Percentiles rank a stretch among this genome's conserved stretches.
phyloP scores from a whole-genome alignment of 2,329 filamentous ascomycete species.

The Colletotrichum orchidophilum region DNA sequence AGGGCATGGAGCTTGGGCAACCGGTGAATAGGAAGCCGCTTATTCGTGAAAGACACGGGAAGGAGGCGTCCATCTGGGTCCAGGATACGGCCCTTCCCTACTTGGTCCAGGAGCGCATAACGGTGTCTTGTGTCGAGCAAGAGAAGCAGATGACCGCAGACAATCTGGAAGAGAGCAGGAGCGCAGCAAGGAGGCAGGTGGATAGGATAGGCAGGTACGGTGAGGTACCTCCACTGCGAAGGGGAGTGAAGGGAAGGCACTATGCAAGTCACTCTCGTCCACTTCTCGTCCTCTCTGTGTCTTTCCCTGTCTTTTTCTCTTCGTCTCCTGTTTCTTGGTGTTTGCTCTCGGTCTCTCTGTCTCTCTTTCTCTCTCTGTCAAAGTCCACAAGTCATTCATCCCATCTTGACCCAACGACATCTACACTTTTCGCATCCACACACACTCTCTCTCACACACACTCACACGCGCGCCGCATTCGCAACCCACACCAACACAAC shows the following conservation, averaged over 20 bases:
- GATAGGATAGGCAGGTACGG: neutral
- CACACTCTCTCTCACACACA: neutral
- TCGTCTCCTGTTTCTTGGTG: neutral
- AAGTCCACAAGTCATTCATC: conserved; percentile 29
- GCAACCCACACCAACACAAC: conserved; percentile 24
- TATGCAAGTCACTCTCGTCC: neutral
- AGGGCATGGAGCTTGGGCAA: neutral
- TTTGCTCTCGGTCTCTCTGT: neutral
- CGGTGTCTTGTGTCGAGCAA: neutral
- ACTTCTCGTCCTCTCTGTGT: neutral
- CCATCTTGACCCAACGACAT: conserved; percentile 1
- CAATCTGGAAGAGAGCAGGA: neutral
- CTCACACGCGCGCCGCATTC: conserved; percentile 31
- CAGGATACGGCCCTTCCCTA: conserved; percentile 23
- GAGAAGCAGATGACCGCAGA: neutral
- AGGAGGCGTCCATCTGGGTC: neutral
- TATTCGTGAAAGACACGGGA: neutral
- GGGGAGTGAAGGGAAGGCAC: neutral
- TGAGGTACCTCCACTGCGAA: neutral
- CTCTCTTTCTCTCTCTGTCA: neutral
- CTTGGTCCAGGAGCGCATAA: conserved; percentile 21
- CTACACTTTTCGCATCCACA: neutral
- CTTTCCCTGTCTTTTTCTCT: neutral
- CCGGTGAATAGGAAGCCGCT: neutral
- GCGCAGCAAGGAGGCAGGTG: neutral